Conservation (phyloP, 23 red algal genomes). For the Gracilariopsis chorda region DNA sequence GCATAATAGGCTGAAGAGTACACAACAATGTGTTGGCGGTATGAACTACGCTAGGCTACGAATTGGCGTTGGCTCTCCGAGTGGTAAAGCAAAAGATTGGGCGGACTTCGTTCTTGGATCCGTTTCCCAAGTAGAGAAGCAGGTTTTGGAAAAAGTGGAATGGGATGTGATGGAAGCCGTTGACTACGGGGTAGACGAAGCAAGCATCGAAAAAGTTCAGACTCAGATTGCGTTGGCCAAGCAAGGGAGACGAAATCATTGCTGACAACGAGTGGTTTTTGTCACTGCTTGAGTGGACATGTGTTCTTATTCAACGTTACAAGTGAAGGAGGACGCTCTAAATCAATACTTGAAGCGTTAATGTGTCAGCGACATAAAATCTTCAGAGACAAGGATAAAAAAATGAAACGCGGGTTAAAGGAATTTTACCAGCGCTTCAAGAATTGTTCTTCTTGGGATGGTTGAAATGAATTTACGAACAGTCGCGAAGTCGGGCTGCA, state of each 20-base stretch:
- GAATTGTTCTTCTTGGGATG: too few species aligned
- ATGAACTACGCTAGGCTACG: slow-evolving; percentile 57
- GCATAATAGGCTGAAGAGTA: slow-evolving; percentile 82
- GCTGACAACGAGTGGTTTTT: too few species aligned
- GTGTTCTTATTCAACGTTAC: too few species aligned
- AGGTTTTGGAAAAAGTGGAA: slow-evolving; percentile 1
- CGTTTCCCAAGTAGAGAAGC: slow-evolving; percentile 34
- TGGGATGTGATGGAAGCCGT: slow-evolving; percentile 12
- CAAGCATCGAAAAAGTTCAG: not conserved
- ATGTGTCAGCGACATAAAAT: too few species aligned
- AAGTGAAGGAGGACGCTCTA: too few species aligned
- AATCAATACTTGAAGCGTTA: too few species aligned
- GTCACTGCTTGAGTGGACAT: too few species aligned
- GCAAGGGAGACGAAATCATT: too few species aligned
- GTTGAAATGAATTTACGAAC: slow-evolving; percentile 67
- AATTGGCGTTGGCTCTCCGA: slow-evolving; percentile 63
- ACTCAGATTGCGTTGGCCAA: not conserved
- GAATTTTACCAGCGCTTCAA: too few species aligned
- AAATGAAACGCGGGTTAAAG: too few species aligned
- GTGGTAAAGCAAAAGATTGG: not conserved
- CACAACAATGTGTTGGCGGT: slow-evolving; percentile 28
- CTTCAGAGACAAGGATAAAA: too few species aligned
- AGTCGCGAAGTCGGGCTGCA: slow-evolving; percentile 44
- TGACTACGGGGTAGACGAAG: slow-evolving; percentile 12
- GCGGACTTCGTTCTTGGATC: slow-evolving; percentile 58